Conservation (phyloP, 306 rosid genomes). For the Bauhinia variegata region DNA sequence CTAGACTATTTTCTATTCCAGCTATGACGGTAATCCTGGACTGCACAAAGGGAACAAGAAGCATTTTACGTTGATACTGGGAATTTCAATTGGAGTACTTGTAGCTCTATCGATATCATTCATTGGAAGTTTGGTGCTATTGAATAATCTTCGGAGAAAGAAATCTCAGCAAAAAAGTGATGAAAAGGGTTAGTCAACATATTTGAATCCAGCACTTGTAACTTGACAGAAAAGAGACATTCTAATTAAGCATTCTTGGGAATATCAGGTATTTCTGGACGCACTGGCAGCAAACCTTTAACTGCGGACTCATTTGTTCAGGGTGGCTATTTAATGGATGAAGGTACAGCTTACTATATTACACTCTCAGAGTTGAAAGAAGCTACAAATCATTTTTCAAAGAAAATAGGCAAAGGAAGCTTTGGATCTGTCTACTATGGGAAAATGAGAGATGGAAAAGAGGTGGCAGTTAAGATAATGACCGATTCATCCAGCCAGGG, state of each 20-base stretch:
- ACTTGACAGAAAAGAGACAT: conserved; percentile 8
- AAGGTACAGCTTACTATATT: conserved; percentile 79
- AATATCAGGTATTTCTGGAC: conserved; percentile 62
- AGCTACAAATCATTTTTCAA: conserved; percentile 73
- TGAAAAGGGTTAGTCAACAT: conserved; percentile 56
- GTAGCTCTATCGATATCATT: conserved; percentile 53
- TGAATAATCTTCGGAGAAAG: conserved; percentile 51
- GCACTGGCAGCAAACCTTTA: conserved; percentile 62
- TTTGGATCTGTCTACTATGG: conserved; percentile 95
- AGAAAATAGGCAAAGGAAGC: conserved; percentile 92
- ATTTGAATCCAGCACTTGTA: conserved; percentile 19
- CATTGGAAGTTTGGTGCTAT: conserved; percentile 58
- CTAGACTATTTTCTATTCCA: conserved; percentile 41
- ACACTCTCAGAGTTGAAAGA: conserved; percentile 72
- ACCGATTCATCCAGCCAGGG: conserved; percentile 77
- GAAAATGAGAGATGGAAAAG: conserved; percentile 94
- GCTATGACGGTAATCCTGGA: conserved; percentile 65
- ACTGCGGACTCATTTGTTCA: conserved; percentile 57
- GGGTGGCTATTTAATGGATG: conserved; percentile 72
- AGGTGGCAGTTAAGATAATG: conserved; percentile 96
- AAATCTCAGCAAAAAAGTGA: conserved; percentile 47
- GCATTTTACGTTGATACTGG: conserved; percentile 67
- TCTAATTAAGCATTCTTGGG: conserved; percentile 36
- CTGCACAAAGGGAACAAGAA: conserved; percentile 57
- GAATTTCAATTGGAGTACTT: conserved; percentile 66